These are phyloP conservation scores for Trypanosoma boissoni DNA, from an alignment of 208 protist genomes.

Conservation along the genomic window DNA sequence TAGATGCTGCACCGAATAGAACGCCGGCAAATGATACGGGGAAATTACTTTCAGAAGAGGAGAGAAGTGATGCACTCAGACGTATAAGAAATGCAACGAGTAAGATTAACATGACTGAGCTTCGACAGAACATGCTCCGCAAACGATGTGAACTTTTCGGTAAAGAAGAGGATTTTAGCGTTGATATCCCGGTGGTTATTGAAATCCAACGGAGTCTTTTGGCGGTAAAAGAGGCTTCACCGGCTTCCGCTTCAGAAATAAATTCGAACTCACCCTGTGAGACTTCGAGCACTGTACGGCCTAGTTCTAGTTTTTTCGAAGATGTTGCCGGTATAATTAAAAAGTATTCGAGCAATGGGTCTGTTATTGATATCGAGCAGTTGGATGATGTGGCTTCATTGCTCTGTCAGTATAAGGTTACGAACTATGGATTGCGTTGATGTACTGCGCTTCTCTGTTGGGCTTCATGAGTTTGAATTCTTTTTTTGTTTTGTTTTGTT, in stretches of 20 bases:
- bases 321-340: slow-evolving; percentile 51
- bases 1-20: neutral
- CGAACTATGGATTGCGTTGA: slow-evolving; percentile 43
- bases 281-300: neutral
- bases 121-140: slow-evolving; percentile 49
- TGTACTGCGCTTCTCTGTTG: neutral
- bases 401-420: slow-evolving; percentile 58
- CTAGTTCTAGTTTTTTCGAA: slow-evolving; percentile 36
- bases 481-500: slow-evolving; percentile 9
- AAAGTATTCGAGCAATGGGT: slow-evolving; percentile 29
- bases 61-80: slow-evolving; percentile 16
- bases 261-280: neutral
- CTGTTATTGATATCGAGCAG: slow-evolving; percentile 38
- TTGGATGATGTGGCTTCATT: slow-evolving; percentile 51
- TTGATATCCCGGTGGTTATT: slow-evolving; percentile 51
- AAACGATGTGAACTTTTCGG: slow-evolving; percentile 48
- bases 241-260: neutral
- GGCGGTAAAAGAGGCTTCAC: neutral
- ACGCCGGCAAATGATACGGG: neutral
- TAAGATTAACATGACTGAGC: slow-evolving; percentile 46
- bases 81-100: slow-evolving; percentile 29
- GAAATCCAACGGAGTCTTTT: slow-evolving; percentile 26
- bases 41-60: slow-evolving; percentile 12
- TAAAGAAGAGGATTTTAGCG: slow-evolving; percentile 13
- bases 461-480: too few relatives aligned